Evolutionary conservation across 192 early-diverging fungal genomes (phyloP), one percentile per base, ranked within the genome.

Genomic region (Pilaira anomala): DNA sequence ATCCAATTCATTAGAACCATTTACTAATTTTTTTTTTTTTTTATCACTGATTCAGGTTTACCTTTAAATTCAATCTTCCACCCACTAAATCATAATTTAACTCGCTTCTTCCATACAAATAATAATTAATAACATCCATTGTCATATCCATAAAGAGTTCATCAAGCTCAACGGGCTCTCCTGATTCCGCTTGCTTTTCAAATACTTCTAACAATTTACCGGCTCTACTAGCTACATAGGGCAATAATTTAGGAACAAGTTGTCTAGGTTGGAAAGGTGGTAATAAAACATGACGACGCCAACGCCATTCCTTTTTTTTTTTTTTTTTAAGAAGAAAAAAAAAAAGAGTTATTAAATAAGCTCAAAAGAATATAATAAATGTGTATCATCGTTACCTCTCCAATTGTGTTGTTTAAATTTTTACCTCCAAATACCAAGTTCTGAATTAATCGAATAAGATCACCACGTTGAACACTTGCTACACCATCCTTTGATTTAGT

Each of bases 101-200:
- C 18, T 68, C 65, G 14, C 49, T 55, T 28, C 60, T 50, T n/a
- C 71, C 74, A 61, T 70, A 76, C 8, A 76, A 51, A 66, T 71
- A 76, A 57, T 59, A 66, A 25, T 69, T 70, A 16, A 76, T 76
- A 41, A 76, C 68, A 60, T 71, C 69, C 63, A 76, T 67, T 7
- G 74, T 76, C 42, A 76, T 36, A 44, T 71, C 61, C 36, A 51
- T 65, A 41, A 71, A 67, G 5, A 66, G 16, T 2, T 48, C 56
- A 48, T 76, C 74, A 1, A 76, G 25, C 41, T 76, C 74, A 22
- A 76, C 26, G 2, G 64, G 46, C 19, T 44, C 11, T 2, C 49
- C n/a, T 13, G 22, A 33, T 0, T 71, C 13, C 9, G 65, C 60
- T 19, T 30, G 39, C 28, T 46, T 33, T 7, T 42, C 39, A 63